Percentiles rank a stretch among this genome's conserved stretches.
Conservation (phyloP, 139 green algal genomes). For the Klebsormidium nitens region DNA sequence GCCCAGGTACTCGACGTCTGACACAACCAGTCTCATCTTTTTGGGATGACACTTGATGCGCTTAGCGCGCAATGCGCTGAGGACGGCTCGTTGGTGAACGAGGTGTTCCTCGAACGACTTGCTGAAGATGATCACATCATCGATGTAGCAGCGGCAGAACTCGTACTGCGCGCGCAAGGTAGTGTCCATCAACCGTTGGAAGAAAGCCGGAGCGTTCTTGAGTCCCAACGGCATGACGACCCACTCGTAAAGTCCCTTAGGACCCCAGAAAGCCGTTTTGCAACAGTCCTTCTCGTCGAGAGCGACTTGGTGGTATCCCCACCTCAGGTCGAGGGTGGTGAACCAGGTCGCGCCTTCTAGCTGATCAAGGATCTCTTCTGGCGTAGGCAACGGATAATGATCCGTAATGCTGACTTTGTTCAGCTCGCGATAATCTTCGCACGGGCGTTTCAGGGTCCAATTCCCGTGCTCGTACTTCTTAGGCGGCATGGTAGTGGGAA, state of each 20-base stretch:
- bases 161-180: background rate
- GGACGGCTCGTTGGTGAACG: background rate
- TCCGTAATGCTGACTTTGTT: background rate
- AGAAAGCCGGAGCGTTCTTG: too few species aligned
- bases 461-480: constrained; percentile 2
- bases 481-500: background rate
- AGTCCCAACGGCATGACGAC: too few species aligned
- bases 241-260: background rate
- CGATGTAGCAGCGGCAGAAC: too few species aligned
- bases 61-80: background rate
- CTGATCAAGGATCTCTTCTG: constrained; percentile 4
- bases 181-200: constrained; percentile 1
- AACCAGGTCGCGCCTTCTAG: background rate
- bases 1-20: background rate
- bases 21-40: background rate
- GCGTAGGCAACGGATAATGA: background rate
- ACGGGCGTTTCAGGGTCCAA: background rate
- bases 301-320: background rate
- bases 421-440: background rate
- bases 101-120: background rate
- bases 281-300: background rate
- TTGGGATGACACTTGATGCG: background rate
- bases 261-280: background rate
- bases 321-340: background rate
- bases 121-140: constrained; percentile 5